These are phyloP conservation scores for Anthracocystis walkeri DNA, from an alignment of 1,284 basidiomycete species.

Conservation along the genomic window DNA sequence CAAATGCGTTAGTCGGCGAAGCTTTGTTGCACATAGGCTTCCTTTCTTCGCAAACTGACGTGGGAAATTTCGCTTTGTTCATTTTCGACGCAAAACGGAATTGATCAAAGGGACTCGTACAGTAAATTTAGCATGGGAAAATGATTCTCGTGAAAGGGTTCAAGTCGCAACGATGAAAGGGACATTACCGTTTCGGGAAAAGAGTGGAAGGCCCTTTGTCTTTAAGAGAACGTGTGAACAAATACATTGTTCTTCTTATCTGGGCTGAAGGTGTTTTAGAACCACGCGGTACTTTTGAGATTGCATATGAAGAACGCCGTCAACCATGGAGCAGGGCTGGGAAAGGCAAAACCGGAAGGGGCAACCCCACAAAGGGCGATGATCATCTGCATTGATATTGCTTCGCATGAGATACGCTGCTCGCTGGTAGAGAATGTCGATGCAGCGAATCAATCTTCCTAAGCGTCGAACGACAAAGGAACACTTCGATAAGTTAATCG, in stretches of 20 bases:
- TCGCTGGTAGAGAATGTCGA: not conserved
- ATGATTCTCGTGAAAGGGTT: not conserved
- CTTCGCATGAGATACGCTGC: not conserved
- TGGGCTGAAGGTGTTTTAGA: not conserved
- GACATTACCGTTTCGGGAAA: not conserved
- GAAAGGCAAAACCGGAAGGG: too few species aligned
- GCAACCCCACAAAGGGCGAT: constrained; percentile 3
- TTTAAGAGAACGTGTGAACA: too few species aligned
- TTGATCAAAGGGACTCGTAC: not conserved
- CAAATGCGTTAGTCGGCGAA: too few species aligned
- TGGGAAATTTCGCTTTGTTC: too few species aligned
- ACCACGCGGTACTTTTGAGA: not conserved
- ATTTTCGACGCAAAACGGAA: not conserved
- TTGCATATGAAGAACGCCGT: not conserved
- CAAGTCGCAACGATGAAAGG: not conserved
- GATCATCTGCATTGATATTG: not conserved
- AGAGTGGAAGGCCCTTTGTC: too few species aligned
- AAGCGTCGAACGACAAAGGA: not conserved
- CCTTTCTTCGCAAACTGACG: too few species aligned
- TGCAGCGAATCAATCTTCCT: not conserved
- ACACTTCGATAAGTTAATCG: too few species aligned
- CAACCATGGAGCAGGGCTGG: too few species aligned
- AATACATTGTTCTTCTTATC: too few species aligned
- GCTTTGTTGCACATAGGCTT: too few species aligned
- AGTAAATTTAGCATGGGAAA: not conserved